Evolutionary conservation across 2,329 filamentous ascomycete genomes (phyloP), one percentile per base, ranked within the genome.

Genomic region (Alternaria longipes): DNA sequence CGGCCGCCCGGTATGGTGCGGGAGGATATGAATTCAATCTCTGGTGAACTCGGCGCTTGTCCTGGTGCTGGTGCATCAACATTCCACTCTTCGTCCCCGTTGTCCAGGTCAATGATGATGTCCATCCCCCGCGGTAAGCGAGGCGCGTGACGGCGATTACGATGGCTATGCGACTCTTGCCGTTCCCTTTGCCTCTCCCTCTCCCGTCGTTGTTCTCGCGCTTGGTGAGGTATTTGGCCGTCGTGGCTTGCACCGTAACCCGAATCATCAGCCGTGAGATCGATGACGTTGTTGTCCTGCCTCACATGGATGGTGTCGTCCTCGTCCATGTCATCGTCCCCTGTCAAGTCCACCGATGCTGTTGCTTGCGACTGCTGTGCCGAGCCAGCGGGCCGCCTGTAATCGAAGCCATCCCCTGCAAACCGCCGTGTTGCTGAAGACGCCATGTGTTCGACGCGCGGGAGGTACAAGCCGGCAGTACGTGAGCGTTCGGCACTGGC

Each of bases 391-490:
- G 86, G 86, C 61, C 84, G 79, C 60, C 86, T 79, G 63, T 81
- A 85, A 64, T 88, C 86, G 45, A 82, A 78, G 4, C 86, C 85
- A 76, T 87, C 84, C n/a, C 85, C 83, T 14, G 79, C 72, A 64
- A 76, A 84, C 63, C 81, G 77, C 60, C 65, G 66, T 46, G 74
- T 73, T 26, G 69, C 63, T 34, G 68, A 42, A 20, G 73, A 56
- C 7, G 78, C 73, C 66, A 78, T 78, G 63, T 74, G 63, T 24
- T 49, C 56, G 8, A 60, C 16, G 4, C 51, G 63, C 11, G 73
- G 69, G 9, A 71, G 69, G 56, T 70, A 71, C 30, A 71, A 61
- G 18, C 67, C 63, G 14, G 41, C 40, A 7, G 54, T 41, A 28
- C 36, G 32, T 44, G 22, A 16, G 20, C 30, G 53, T 28, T 44